Percentiles rank a stretch among this genome's conserved stretches.
These are phyloP conservation scores for Hirsutella minnesotensis DNA, from an alignment of 2,329 filamentous ascomycete species.

Conservation along the genomic window DNA sequence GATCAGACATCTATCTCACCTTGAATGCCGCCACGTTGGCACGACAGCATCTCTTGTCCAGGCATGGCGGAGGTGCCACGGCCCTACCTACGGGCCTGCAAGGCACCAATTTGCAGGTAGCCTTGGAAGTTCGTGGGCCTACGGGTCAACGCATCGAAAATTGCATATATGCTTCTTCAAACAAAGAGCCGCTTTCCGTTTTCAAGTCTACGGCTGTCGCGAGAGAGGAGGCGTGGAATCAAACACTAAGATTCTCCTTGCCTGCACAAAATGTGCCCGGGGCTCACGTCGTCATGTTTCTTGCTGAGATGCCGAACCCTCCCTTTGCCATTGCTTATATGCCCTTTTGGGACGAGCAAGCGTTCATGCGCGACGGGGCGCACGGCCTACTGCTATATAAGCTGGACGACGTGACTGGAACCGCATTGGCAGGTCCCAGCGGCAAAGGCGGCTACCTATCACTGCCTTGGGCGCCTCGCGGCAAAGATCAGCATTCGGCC, in stretches of 20 bases:
- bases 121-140: constrained; percentile 72
- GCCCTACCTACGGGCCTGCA: constrained; percentile 50
- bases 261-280: constrained; percentile 67
- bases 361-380: constrained; percentile 76
- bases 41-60: constrained; percentile 58
- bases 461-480: constrained; percentile 64
- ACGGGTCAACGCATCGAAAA: constrained; percentile 74
- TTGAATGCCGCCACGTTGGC: constrained; percentile 68
- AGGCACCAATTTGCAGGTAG: constrained; percentile 72
- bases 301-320: constrained; percentile 75
- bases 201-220: constrained; percentile 80
- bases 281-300: constrained; percentile 78
- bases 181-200: constrained; percentile 63
- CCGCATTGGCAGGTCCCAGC: constrained; percentile 42
- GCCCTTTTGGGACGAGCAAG: constrained; percentile 84
- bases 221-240: constrained; percentile 72
- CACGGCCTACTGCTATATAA: constrained; percentile 78
- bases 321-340: constrained; percentile 90
- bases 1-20: constrained; percentile 93
- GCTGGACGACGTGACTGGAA: constrained; percentile 82
- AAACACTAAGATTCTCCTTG: constrained; percentile 74
- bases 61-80: constrained; percentile 62
- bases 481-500: constrained; percentile 54
- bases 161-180: constrained; percentile 80
- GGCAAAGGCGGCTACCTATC: constrained; percentile 81